Conservation (phyloP, 2,329 filamentous ascomycete species). For the Aspergillus awamori region DNA sequence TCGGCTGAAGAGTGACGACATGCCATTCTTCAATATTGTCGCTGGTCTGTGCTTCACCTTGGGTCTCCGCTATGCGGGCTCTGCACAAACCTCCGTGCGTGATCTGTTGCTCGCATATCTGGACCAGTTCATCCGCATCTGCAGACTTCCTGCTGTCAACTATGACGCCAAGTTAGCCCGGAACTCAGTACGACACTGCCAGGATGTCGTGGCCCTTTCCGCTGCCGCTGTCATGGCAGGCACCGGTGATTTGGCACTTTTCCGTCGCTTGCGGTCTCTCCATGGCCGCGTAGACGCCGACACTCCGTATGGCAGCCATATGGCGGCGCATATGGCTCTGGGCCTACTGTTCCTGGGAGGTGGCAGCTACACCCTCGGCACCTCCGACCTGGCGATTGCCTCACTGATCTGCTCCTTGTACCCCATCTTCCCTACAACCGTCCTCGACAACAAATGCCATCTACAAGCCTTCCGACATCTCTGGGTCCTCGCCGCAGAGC, state of each 20-base stretch:
- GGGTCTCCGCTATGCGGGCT: constrained; percentile 74
- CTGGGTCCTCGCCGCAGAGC: constrained; percentile 91
- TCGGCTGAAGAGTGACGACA: constrained; percentile 74
- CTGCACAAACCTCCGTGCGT: constrained; percentile 69
- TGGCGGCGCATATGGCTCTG: constrained; percentile 89
- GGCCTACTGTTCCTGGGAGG: constrained; percentile 89
- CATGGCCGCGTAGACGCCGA: constrained; percentile 84
- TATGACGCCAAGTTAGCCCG: constrained; percentile 86
- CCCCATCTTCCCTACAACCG: constrained; percentile 82
- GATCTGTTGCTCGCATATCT: constrained; percentile 83
- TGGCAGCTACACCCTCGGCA: constrained; percentile 88
- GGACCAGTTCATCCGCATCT: constrained; percentile 81
- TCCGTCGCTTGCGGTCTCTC: constrained; percentile 81
- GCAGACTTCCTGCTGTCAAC: constrained; percentile 61
- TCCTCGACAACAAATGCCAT: constrained; percentile 92
- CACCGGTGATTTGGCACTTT: constrained; percentile 82
- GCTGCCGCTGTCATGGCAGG: constrained; percentile 92
- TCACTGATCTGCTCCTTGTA: constrained; percentile 90
- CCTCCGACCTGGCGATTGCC: constrained; percentile 82
- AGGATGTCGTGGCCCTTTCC: constrained; percentile 82
- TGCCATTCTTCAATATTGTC: constrained; percentile 91
- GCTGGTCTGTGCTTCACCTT: constrained; percentile 83
- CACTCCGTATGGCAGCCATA: constrained; percentile 88
- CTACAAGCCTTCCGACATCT: constrained; percentile 96
- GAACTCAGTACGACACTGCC: constrained; percentile 84